A percentile compares a stretch with the other conserved stretches of the same genome.
Evolutionary conservation across 345 rosid species (phyloP).

Genomic region (Xanthoceras sorbifolium): DNA sequence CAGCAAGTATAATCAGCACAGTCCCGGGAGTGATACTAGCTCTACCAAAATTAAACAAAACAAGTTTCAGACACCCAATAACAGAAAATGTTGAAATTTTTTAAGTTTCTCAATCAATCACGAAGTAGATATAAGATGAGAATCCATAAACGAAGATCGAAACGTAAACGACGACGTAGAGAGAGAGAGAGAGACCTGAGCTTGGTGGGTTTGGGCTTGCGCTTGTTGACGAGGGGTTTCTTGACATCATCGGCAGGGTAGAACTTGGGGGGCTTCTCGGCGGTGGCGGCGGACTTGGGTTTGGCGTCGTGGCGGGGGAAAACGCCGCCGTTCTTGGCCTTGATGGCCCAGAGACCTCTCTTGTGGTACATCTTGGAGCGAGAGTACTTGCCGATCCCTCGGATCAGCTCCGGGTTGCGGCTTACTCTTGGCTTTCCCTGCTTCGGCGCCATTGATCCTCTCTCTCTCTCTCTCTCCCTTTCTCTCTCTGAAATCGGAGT

Average conservation of each 20-base stretch:
- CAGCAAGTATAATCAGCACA: slow-evolving; percentile 69
- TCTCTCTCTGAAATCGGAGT: neutral
- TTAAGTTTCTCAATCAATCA: neutral
- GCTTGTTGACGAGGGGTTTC: slow-evolving; percentile 62
- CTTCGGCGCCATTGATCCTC: slow-evolving; percentile 52
- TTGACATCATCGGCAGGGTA: slow-evolving; percentile 76
- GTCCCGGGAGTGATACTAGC: slow-evolving; percentile 71
- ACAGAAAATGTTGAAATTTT: neutral
- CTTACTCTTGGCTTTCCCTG: slow-evolving; percentile 31
- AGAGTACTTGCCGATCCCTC: slow-evolving; percentile 67
- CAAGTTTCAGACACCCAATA: neutral
- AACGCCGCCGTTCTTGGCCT: slow-evolving; percentile 72
- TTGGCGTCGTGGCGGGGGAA: slow-evolving; percentile 63
- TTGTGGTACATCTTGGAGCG: slow-evolving; percentile 71
- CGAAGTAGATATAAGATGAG: no score
- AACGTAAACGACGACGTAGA: neutral
- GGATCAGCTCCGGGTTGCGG: slow-evolving; percentile 61
- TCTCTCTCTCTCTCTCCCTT: neutral
- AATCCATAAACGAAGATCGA: neutral
- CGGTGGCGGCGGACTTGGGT: slow-evolving; percentile 43
- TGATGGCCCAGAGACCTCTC: slow-evolving; percentile 74
- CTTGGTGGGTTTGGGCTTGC: slow-evolving; percentile 63
- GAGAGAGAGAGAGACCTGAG: slow-evolving; percentile 45
- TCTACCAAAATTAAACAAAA: slow-evolving; percentile 28
- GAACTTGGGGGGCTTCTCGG: slow-evolving; percentile 60